These are phyloP conservation scores for Pseudofabraea citricarpa DNA, from an alignment of 2,329 filamentous ascomycete genomes.

Conservation along the genomic window DNA sequence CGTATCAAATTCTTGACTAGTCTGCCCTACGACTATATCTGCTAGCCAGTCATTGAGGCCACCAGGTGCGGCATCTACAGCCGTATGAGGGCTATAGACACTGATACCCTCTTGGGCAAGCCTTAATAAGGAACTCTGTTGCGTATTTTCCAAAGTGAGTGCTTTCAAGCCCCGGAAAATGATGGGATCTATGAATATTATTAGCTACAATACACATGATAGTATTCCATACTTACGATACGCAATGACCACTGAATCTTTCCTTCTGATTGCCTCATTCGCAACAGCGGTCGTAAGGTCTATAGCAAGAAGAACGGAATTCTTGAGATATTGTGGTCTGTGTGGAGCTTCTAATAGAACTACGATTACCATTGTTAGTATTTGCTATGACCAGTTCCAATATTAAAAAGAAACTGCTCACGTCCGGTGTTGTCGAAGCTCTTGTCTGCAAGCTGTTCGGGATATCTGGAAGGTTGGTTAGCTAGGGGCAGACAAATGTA, in stretches of 20 bases:
- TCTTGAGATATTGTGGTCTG: conserved; percentile 49
- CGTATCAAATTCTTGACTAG: conserved; percentile 12
- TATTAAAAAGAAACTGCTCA: conserved; percentile 22
- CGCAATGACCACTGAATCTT: conserved; percentile 75
- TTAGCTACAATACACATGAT: too few species aligned
- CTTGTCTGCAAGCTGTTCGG: conserved; percentile 80
- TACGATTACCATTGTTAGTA: conserved; percentile 31
- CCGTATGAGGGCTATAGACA: conserved; percentile 94
- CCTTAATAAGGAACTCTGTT: conserved; percentile 79
- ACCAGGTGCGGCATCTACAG: conserved; percentile 78
- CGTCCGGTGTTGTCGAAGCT: conserved; percentile 94
- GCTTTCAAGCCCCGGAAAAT: conserved; percentile 93
- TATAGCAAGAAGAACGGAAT: conserved; percentile 76
- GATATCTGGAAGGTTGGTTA: conserved; percentile 57
- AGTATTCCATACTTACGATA: conserved; percentile 72
- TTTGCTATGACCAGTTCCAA: conserved; percentile 6
- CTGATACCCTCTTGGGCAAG: conserved; percentile 84
- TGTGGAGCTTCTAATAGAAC: conserved; percentile 67
- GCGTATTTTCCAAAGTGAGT: conserved; percentile 76
- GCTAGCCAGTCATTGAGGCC: conserved; percentile 95
- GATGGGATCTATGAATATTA: conserved; percentile 67
- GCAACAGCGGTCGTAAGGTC: conserved; percentile 87
- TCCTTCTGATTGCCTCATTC: conserved; percentile 77
- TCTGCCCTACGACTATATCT: conserved; percentile 67
- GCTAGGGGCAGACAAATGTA: background rate